Percentiles rank a stretch among this genome's conserved stretches.
These are phyloP conservation scores for Syncephalastrum contaminatum DNA, from an alignment of 371 early-diverging fungal species.

Conservation along the genomic window DNA sequence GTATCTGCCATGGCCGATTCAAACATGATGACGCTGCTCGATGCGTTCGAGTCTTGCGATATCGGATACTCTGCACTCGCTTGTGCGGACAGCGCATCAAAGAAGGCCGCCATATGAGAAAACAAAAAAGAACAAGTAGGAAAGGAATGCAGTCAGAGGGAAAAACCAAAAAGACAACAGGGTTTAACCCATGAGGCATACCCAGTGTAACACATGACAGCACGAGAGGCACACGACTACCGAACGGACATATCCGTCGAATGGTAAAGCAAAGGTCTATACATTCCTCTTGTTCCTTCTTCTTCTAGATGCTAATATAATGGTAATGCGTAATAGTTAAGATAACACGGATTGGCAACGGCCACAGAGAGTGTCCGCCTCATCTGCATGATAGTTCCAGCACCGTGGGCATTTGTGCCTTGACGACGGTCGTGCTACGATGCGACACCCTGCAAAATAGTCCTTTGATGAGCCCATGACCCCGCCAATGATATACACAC, in stretches of 20 bases:
- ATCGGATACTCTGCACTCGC: slow-evolving; percentile 4
- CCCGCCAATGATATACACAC: too few relatives aligned
- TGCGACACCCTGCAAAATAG: slow-evolving; percentile 13
- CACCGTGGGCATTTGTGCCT: slow-evolving; percentile 56
- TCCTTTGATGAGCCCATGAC: neutral
- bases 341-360: slow-evolving; percentile 35
- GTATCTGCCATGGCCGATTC: slow-evolving; percentile 16
- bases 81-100: slow-evolving; percentile 18
- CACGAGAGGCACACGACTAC: neutral
- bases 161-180: slow-evolving; percentile 12
- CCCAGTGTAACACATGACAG: neutral
- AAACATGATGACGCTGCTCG: slow-evolving; percentile 16
- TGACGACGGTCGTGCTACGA: slow-evolving; percentile 25
- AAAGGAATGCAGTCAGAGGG: slow-evolving; percentile 9
- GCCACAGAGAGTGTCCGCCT: slow-evolving; percentile 34
- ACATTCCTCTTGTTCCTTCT: too few relatives aligned
- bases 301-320: too few relatives aligned
- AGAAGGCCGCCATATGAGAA: slow-evolving; percentile 5
- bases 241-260: neutral
- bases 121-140: slow-evolving; percentile 9
- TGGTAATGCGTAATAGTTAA: too few relatives aligned
- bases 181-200: slow-evolving; percentile 9
- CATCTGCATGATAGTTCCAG: slow-evolving; percentile 45
- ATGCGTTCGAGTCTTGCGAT: slow-evolving; percentile 19
- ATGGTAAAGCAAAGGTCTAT: too few relatives aligned